phyloP scores from a whole-genome alignment of 495 filamentous ascomycete genomes.

The Evansstolkia leycettana region DNA sequence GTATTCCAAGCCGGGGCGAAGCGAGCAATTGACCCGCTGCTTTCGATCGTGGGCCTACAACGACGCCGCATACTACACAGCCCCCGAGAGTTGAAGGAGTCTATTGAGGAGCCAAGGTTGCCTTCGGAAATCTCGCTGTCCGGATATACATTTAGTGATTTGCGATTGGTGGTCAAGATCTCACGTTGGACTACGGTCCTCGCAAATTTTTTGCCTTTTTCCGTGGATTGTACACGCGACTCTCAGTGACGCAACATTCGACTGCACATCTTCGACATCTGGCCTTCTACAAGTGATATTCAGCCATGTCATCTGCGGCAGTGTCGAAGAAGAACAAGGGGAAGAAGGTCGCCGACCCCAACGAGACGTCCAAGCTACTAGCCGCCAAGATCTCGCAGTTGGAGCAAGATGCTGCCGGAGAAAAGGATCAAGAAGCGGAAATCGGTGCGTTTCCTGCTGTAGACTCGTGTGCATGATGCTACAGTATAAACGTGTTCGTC shows the following conservation, averaged over 20 bases:
- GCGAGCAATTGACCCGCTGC: neutral
- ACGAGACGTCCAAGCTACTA: constrained; percentile 78
- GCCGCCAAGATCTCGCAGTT: constrained; percentile 91
- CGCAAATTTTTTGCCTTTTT: constrained; percentile 12
- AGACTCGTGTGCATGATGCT: constrained; percentile 8
- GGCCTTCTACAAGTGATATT: neutral
- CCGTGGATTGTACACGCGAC: constrained; percentile 13
- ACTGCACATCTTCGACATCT: constrained; percentile 1
- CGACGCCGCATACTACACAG: neutral
- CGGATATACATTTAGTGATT: constrained; percentile 8
- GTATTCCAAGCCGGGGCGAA: neutral
- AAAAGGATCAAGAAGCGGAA: constrained; percentile 91
- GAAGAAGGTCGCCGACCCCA: constrained; percentile 68
- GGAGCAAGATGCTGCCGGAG: constrained; percentile 80
- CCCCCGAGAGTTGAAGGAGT: neutral
- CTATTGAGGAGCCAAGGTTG: neutral
- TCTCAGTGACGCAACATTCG: constrained; percentile 4
- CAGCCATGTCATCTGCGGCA: constrained; percentile 28
- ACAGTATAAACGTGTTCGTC: constrained; percentile 3
- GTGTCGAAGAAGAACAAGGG: constrained; percentile 55
- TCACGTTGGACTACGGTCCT: constrained; percentile 4
- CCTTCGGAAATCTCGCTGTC: constrained; percentile 1
- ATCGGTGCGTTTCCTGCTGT: constrained; percentile 98
- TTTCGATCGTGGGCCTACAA: neutral
- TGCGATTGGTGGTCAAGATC: constrained; percentile 1